Percentiles rank a stretch among this genome's conserved stretches.
Evolutionary conservation across 345 rosid genomes (phyloP).

Genomic region (Lenwebbia sp.): DNA sequence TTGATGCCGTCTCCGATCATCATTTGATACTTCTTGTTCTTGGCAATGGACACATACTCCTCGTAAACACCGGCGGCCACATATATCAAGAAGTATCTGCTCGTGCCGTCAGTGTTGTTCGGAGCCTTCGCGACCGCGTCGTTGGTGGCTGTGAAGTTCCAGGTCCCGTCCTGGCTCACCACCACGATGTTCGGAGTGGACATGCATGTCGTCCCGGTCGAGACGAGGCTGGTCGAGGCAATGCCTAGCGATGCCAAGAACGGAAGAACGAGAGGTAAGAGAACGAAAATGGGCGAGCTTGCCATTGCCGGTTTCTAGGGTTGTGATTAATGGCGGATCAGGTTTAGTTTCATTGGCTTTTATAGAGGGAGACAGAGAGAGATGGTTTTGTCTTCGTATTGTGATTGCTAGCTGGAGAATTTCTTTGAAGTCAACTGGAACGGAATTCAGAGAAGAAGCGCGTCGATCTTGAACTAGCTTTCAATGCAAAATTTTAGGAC

Average conservation of each 20-base stretch:
- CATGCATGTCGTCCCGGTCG: conserved; percentile 30
- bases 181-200: conserved; percentile 50
- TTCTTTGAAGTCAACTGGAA: conserved; percentile 7
- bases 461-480: not conserved
- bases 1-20: conserved; percentile 82
- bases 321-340: too few relatives aligned
- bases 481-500: not conserved
- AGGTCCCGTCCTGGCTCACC: conserved; percentile 53
- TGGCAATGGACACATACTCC: conserved; percentile 56
- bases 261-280: conserved; percentile 5
- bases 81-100: conserved; percentile 67
- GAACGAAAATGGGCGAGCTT: not conserved
- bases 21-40: conserved; percentile 58
- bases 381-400: not conserved
- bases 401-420: not conserved
- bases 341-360: too few relatives aligned
- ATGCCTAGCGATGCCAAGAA: conserved; percentile 10
- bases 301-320: not conserved
- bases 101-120: conserved; percentile 38
- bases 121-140: conserved; percentile 70
- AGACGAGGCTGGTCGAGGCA: conserved; percentile 8
- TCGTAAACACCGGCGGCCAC: conserved; percentile 63
- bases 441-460: conserved; percentile 1
- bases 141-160: conserved; percentile 51
- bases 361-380: too few relatives aligned